Base-by-base conservation (phyloP, 176 grass and related monocot species). In the Ananas comosus region DNA sequence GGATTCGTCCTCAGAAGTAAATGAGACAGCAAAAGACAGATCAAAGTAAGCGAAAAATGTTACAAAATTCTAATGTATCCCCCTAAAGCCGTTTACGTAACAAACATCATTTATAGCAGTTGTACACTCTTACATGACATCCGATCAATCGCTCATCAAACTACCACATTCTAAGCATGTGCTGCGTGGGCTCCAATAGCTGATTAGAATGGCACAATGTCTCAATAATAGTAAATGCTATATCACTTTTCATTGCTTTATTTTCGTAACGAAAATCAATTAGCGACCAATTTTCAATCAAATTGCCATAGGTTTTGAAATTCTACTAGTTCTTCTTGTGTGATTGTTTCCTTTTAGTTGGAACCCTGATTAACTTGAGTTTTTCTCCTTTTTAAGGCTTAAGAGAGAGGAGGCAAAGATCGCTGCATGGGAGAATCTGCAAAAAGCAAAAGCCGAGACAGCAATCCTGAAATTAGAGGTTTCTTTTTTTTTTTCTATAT, bases 361-460 rank as follows among this genome's bases (percentile, higher is more conserved):
- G 13, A 61, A 22, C 56, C 56, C 13, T 61, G 3, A 19, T 22
- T 19, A 83, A 24, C 13, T 13, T 66, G 28, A 10, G 27, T 83
- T 75, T 2, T 51, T 85, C 11, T 81, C 66, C 66, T 49, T 71
- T 52, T 83, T 12, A 72, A 96, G 91, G 87, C 87, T 76, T 71
- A 96, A 85, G 73, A 83, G 87, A 63, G 91, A 96, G 78, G 91
- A 96, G 78, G 87, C 87, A 14, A 96, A 96, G 78, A 96, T 96
- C 65, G 85, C 73, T 19, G 91, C 87, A 58, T 96, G 91, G 91
- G 91, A 96, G 74, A 96, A 96, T 85, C 70, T 96, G 68, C 87
- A 96, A 80, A 96, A 91, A 79, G 91, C 87, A 68, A 91, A 87
- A 75, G 87, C 91, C 51, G 91, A 96, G 67, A 84, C 87, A 73